Percentiles rank a stretch among this genome's conserved stretches.
Evolutionary conservation across 129 eudicot species (phyloP).

Genomic region (Chrysanthemum seticuspe): DNA sequence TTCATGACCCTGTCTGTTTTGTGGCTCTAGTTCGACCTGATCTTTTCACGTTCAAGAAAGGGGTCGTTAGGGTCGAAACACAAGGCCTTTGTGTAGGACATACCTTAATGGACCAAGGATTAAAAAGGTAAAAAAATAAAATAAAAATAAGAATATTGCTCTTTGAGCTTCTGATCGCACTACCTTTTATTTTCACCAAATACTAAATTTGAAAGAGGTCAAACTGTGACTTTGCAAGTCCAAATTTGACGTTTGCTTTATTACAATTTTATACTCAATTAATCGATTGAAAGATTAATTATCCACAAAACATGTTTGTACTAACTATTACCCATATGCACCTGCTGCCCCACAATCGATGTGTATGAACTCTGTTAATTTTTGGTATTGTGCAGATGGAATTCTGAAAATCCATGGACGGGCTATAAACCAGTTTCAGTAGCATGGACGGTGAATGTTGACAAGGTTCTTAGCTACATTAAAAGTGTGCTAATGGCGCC

Average conservation of each 20-base stretch:
- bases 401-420: slow-evolving; percentile 80
- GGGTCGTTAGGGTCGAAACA: slow-evolving; percentile 89
- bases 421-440: slow-evolving; percentile 71
- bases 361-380: not conserved
- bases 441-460: slow-evolving; percentile 86
- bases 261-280: not conserved
- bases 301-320: too few relatives aligned
- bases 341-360: too few relatives aligned
- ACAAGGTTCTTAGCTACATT: slow-evolving; percentile 52
- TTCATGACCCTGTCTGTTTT: slow-evolving; percentile 87
- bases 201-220: not conserved
- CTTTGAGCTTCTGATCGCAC: slow-evolving; percentile 6
- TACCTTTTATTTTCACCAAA: not conserved
- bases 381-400: slow-evolving; percentile 57
- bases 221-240: not conserved
- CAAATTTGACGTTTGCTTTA: not conserved
- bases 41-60: slow-evolving; percentile 75
- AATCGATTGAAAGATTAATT: not conserved
- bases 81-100: slow-evolving; percentile 89
- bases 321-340: too few relatives aligned
- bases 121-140: slow-evolving; percentile 45
- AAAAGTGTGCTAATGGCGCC: slow-evolving; percentile 55
- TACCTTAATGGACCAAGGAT: slow-evolving; percentile 83
- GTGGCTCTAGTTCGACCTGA: slow-evolving; percentile 88
- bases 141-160: not conserved